Conservation (phyloP, 2,329 filamentous ascomycete species). For the Sordariomycetes sp. region DNA sequence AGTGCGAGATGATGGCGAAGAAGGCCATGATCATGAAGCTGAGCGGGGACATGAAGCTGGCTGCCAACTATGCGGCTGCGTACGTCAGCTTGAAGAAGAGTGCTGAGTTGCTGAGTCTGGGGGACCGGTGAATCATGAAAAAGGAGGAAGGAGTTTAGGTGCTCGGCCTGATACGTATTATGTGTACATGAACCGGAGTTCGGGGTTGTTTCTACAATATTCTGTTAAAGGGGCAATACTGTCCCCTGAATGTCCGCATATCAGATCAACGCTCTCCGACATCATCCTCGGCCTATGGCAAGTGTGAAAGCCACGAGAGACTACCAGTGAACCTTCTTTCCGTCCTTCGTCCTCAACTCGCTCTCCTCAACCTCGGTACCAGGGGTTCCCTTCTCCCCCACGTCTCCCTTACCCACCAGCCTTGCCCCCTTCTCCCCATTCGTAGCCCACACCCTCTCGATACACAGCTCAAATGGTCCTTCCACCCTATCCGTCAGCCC, state of each 20-base stretch:
- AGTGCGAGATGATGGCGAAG: conserved; percentile 74
- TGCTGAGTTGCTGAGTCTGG: conserved; percentile 19
- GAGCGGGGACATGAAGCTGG: conserved; percentile 52
- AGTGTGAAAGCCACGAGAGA: not conserved
- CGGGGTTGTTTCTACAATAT: too few relatives aligned
- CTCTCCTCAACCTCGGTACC: too few relatives aligned
- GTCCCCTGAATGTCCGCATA: too few relatives aligned
- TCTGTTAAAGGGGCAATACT: too few relatives aligned
- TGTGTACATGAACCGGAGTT: not conserved
- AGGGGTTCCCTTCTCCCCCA: not conserved
- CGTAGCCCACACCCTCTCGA: conserved; percentile 86
- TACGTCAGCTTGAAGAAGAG: conserved; percentile 49
- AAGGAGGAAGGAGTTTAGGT: not conserved
- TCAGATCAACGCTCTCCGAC: not conserved
- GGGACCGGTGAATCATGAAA: conserved; percentile 3
- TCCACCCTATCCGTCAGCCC: conserved; percentile 83
- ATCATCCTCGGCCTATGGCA: too few relatives aligned
- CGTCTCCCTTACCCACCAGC: conserved; percentile 7
- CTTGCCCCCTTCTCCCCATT: conserved; percentile 38
- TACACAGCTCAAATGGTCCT: conserved; percentile 78
- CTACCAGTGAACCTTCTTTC: conserved; percentile 28
- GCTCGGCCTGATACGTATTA: not conserved
- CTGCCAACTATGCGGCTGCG: conserved; percentile 57
- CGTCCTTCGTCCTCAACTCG: conserved; percentile 25
- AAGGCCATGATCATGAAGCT: conserved; percentile 69